Evolutionary conservation across 371 early-diverging fungal genomes (phyloP).

Genomic region (Nosema bombycis): DNA sequence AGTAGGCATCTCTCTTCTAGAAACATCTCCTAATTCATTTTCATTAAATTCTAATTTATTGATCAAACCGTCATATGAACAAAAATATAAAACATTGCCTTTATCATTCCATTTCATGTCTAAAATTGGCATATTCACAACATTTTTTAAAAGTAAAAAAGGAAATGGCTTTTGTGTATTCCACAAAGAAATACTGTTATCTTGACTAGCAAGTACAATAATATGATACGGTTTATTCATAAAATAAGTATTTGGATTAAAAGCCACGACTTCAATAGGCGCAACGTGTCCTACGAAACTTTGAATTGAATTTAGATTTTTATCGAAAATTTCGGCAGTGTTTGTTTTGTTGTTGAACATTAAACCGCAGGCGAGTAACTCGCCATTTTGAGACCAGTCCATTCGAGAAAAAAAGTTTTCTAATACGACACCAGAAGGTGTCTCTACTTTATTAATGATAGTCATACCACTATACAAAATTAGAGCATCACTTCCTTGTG

Average conservation of each 20-base stretch:
- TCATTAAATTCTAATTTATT: constrained; percentile 50
- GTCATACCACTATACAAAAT: constrained; percentile 46
- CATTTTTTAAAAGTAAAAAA: constrained; percentile 63
- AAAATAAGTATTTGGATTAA: constrained; percentile 43
- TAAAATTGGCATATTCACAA: constrained; percentile 58
- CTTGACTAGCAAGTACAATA: constrained; percentile 63
- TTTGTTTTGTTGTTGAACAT: constrained; percentile 55
- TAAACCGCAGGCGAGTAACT: constrained; percentile 59
- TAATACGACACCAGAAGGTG: constrained; percentile 49
- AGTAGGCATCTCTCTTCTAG: constrained; percentile 5
- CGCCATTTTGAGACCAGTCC: constrained; percentile 59
- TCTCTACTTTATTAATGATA: constrained; percentile 31
- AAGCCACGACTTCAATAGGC: constrained; percentile 58
- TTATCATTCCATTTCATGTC: constrained; percentile 61
- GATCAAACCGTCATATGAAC: constrained; percentile 64
- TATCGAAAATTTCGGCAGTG: constrained; percentile 56
- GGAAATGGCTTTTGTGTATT: constrained; percentile 53
- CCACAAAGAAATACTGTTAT: constrained; percentile 63
- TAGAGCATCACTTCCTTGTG: constrained; percentile 58
- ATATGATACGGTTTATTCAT: constrained; percentile 41
- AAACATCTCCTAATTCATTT: constrained; percentile 52
- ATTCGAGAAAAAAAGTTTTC: constrained; percentile 62
- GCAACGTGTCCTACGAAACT: constrained; percentile 64
- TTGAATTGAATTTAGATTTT: constrained; percentile 37
- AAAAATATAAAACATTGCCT: constrained; percentile 48